Base-by-base conservation (phyloP, 305 asterid species). In the Striga hermonthica region DNA sequence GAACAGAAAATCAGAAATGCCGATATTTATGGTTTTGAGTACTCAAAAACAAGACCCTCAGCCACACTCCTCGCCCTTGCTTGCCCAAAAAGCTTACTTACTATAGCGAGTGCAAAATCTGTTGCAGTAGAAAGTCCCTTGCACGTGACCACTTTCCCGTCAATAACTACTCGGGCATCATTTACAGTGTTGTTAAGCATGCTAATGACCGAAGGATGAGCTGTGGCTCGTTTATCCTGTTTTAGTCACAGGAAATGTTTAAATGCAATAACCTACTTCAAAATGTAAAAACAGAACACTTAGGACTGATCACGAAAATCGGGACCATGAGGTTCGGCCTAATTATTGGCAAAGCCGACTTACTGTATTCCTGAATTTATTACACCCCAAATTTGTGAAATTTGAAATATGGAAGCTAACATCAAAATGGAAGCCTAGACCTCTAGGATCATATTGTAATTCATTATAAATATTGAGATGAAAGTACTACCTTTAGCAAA, bases 21-120 rank as follows among this genome's bases (percentile, higher is more conserved):
- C 31, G 31, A 15, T 50, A 2, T 13, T 12, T 67, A 69, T 76
- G 71, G 64, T 61, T 57, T 69, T 0, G 88, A 82, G 72, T 91
- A 86, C 78, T 91, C 80, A 16, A 81, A 78, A 40, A 89, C 98
- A 31, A 91, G 86, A 62, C 96, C 98, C 70, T 85, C 95, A 0
- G 98, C 98, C 66, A 91, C 96, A 57, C 98, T 91, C 82, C 95
- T 85, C 4, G 95, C 95, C 72, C 98, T 82, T 12, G 90, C 79
- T 54, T 75, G 75, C 72, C 98, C 95, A 56, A 89, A 91, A 68
- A 91, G 81, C 86, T 91, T 91, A 50, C 83, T 72, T 10, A 91
- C 97, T 45, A 89, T 78, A 60, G 84, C 82, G 74, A 91, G 85
- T 41, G 87, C 84, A 62, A 89, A 91, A 72, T 84, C 83, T 9